Percentiles rank a stretch among this genome's conserved stretches.
Conservation (phyloP, 768 basidiomycete genomes). For the Panaeolus papilionaceus region DNA sequence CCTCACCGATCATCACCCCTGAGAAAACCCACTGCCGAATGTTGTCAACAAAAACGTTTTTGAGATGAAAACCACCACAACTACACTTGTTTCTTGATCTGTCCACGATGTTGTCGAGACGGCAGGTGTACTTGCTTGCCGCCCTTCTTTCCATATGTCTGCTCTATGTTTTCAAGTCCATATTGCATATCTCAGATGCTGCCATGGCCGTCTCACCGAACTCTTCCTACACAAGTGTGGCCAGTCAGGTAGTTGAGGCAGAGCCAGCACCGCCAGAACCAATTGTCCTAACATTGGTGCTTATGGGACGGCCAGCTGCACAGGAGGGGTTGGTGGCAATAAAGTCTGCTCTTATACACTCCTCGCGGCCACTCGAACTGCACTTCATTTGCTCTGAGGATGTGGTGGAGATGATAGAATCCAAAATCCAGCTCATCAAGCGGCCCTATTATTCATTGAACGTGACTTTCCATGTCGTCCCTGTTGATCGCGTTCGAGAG, state of each 20-base stretch:
- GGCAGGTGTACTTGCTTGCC: constrained; percentile 4
- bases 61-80: neutral
- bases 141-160: neutral
- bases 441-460: neutral
- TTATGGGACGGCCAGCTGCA: neutral
- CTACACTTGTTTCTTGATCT: neutral
- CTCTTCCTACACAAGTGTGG: too few species aligned
- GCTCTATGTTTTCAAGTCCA: neutral
- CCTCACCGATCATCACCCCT: too few species aligned
- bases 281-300: constrained; percentile 2
- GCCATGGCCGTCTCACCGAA: neutral
- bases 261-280: neutral
- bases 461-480: neutral
- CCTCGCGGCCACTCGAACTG: neutral
- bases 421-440: neutral
- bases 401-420: neutral
- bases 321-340: constrained; percentile 18
- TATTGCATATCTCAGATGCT: neutral
- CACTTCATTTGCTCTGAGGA: constrained; percentile 5
- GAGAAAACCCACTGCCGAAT: too few species aligned
- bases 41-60: neutral
- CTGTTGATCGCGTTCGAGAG: neutral
- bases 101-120: neutral
- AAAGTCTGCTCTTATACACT: constrained; percentile 8
- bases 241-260: neutral